phyloP scores from a whole-genome alignment of 2,329 filamentous ascomycete genomes.

The Cladophialophora carrionii region DNA sequence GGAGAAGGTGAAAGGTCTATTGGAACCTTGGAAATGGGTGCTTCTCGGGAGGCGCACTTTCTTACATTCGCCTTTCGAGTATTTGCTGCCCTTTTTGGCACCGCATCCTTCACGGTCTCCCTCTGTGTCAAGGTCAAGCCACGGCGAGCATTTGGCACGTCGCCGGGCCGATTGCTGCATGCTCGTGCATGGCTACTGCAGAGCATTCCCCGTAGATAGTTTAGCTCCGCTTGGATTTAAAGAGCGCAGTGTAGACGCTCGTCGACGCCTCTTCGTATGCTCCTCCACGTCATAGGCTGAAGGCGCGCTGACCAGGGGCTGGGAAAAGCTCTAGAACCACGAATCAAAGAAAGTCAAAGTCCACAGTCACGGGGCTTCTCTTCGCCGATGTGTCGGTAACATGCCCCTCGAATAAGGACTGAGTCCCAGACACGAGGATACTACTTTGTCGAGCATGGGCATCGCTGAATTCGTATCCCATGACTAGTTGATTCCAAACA shows the following conservation, averaged over 20 bases:
- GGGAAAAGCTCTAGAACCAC: conserved; percentile 3
- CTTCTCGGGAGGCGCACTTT: background rate
- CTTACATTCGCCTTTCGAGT: background rate
- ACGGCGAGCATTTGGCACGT: background rate
- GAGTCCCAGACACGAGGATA: background rate
- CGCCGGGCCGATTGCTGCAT: conserved; percentile 1
- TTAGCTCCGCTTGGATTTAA: conserved; percentile 5
- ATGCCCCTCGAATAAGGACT: background rate
- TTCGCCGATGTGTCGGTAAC: background rate
- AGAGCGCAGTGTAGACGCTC: background rate
- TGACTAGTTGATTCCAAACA: background rate
- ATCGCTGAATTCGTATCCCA: conserved; percentile 1
- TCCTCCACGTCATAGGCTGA: conserved; percentile 16
- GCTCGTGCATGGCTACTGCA: background rate
- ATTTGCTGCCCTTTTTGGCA: background rate
- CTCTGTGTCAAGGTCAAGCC: background rate
- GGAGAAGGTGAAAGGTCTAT: background rate
- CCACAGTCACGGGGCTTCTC: background rate
- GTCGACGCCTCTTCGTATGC: conserved; percentile 10
- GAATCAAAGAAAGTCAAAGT: conserved; percentile 1
- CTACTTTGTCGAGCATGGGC: background rate
- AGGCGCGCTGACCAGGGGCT: conserved; percentile 9
- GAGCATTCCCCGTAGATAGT: conserved; percentile 17
- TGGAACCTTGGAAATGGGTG: background rate
- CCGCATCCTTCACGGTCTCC: background rate